phyloP scores from a whole-genome alignment of 768 basidiomycete species.

The Hemileccinum rubropunctum region DNA sequence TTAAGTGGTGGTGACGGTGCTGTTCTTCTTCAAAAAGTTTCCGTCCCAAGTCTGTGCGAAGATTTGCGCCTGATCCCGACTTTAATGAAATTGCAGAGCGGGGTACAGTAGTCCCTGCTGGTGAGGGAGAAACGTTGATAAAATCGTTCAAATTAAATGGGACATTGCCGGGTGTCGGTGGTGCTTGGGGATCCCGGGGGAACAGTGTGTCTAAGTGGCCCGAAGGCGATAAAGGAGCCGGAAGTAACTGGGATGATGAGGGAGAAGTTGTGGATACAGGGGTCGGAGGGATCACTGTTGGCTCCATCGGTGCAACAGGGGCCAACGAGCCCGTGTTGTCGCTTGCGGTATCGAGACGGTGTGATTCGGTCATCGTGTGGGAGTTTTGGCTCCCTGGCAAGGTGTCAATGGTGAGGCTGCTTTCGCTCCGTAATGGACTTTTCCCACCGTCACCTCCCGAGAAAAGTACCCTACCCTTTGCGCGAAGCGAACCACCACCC shows the following conservation, averaged over 20 bases:
- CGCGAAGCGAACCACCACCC: slow-evolving; percentile 46
- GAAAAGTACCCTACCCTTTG: slow-evolving; percentile 72
- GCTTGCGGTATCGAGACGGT: slow-evolving; percentile 15
- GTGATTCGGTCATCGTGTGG: slow-evolving; percentile 19
- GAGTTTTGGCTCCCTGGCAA: slow-evolving; percentile 27
- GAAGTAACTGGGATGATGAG: slow-evolving; percentile 24
- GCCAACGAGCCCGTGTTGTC: slow-evolving; percentile 18
- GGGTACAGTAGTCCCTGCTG: slow-evolving; percentile 37
- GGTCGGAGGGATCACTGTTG: slow-evolving; percentile 34
- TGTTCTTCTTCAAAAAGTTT: slow-evolving; percentile 73
- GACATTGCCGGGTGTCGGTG: slow-evolving; percentile 36
- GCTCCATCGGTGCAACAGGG: slow-evolving; percentile 28
- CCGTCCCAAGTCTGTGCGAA: slow-evolving; percentile 62
- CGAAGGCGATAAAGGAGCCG: slow-evolving; percentile 24
- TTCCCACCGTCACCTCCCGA: slow-evolving; percentile 37
- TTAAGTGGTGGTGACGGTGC: slow-evolving; percentile 38
- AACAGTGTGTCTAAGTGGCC: slow-evolving; percentile 18
- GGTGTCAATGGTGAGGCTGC: slow-evolving; percentile 22
- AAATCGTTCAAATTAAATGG: slow-evolving; percentile 69
- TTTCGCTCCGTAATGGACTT: slow-evolving; percentile 28
- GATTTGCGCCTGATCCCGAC: slow-evolving; percentile 43
- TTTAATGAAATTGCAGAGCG: slow-evolving; percentile 32
- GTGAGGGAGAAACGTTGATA: slow-evolving; percentile 70
- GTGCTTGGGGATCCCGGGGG: slow-evolving; percentile 28
- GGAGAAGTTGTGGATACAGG: slow-evolving; percentile 27